A percentile compares a stretch with the other conserved stretches of the same genome.
These are phyloP conservation scores for Vicia villosa DNA, from an alignment of 306 rosid species.

Conservation along the genomic window DNA sequence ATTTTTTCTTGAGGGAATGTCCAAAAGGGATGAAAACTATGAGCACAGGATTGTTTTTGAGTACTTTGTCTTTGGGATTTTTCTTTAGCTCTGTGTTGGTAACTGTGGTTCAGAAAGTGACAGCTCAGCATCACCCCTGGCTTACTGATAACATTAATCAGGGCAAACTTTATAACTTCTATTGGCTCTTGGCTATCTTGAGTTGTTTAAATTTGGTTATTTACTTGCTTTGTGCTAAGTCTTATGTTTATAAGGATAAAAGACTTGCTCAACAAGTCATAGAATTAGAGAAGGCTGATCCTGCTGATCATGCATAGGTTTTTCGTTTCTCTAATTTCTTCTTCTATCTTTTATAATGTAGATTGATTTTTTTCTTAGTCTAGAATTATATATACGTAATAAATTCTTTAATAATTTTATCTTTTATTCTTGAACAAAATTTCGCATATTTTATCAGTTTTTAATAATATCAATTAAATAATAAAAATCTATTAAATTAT, in stretches of 20 bases:
- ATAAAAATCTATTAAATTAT: too few relatives aligned
- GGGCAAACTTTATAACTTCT: conserved; percentile 75
- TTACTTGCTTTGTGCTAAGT: conserved; percentile 63
- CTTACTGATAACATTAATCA: conserved; percentile 70
- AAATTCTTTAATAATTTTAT: too few relatives aligned
- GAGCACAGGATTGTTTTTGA: conserved; percentile 89
- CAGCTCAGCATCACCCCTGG: conserved; percentile 63
- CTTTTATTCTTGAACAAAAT: too few relatives aligned
- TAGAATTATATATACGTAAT: too few relatives aligned
- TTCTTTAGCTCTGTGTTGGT: conserved; percentile 81
- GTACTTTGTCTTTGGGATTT: conserved; percentile 73
- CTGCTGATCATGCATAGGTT: conserved; percentile 46
- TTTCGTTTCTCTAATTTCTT: too few relatives aligned
- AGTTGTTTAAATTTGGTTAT: conserved; percentile 59
- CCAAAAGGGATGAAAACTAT: conserved; percentile 91
- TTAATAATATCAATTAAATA: too few relatives aligned
- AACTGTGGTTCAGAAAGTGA: conserved; percentile 62
- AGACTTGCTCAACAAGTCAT: conserved; percentile 70
- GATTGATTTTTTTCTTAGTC: too few relatives aligned
- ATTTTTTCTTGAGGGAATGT: conserved; percentile 79
- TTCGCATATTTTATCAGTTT: too few relatives aligned
- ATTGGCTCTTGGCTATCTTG: conserved; percentile 74
- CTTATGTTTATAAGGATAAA: conserved; percentile 85
- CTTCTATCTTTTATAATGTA: too few relatives aligned
- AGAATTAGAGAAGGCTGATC: conserved; percentile 58